Evolutionary conservation across 2,329 filamentous ascomycete species (phyloP).

Genomic region (Fusarium proliferatum): DNA sequence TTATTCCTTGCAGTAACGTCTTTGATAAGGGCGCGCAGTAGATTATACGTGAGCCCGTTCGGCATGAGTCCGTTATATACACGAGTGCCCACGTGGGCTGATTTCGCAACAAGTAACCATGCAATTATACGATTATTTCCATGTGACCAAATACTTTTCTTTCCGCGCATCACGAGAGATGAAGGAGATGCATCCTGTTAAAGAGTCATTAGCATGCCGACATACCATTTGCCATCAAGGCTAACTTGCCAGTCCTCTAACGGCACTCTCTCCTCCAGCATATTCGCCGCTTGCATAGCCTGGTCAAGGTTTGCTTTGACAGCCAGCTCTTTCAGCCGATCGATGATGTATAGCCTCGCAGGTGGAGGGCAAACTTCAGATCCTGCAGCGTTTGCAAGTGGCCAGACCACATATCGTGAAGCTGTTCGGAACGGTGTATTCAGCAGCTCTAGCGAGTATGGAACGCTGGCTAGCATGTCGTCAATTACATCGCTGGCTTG

Average conservation of each 20-base stretch:
- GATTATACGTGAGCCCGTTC: not conserved
- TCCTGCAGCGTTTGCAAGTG: not conserved
- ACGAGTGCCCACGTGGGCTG: not conserved
- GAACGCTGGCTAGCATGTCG: not conserved
- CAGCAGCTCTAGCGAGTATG: not conserved
- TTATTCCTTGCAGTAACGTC: not conserved
- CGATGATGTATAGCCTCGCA: conserved; percentile 4
- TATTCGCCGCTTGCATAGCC: conserved; percentile 2
- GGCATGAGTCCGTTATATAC: not conserved
- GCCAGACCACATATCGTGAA: not conserved
- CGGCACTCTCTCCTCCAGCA: conserved; percentile 4
- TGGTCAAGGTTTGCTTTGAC: not conserved
- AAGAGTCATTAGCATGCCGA: not conserved
- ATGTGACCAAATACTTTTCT: not conserved
- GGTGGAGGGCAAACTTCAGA: not conserved
- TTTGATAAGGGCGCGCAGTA: not conserved
- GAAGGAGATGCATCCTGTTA: conserved; percentile 9
- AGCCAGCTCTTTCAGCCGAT: not conserved
- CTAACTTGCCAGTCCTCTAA: conserved; percentile 2
- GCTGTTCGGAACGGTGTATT: not conserved
- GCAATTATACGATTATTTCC: rapidly evolving
- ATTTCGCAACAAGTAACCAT: not conserved
- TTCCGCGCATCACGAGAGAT: not conserved
- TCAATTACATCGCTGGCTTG: not conserved
- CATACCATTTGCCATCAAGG: not conserved